Percentiles rank a stretch among this genome's conserved stretches.
Evolutionary conservation across 2,329 filamentous ascomycete species (phyloP).

Genomic region (Fusarium burgessii): DNA sequence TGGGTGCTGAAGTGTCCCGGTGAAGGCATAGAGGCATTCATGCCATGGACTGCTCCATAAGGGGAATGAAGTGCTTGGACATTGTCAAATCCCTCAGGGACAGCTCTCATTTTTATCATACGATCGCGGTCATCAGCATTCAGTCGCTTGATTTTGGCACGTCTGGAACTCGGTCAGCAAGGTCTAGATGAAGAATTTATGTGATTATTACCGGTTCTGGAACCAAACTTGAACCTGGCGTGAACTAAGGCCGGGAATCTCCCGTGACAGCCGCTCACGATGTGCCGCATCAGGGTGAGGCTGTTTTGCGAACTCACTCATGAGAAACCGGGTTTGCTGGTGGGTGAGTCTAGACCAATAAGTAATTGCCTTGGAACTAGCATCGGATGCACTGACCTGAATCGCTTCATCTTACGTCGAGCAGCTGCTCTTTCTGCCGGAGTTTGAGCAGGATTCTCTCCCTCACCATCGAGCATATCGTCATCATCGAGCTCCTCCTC

Average conservation of each 20-base stretch:
- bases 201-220: constrained; percentile 81
- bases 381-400: constrained; percentile 67
- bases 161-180: constrained; percentile 56
- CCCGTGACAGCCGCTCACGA: constrained; percentile 84
- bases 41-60: constrained; percentile 70
- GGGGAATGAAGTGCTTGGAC: constrained; percentile 76
- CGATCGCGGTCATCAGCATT: constrained; percentile 77
- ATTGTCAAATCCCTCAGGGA: constrained; percentile 78
- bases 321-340: constrained; percentile 95
- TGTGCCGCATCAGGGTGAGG: constrained; percentile 94
- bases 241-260: constrained; percentile 91
- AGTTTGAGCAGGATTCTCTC: constrained; percentile 58
- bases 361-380: constrained; percentile 44
- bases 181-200: not conserved
- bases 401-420: constrained; percentile 80
- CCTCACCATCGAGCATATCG: constrained; percentile 62
- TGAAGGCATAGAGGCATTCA: constrained; percentile 62
- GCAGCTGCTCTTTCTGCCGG: constrained; percentile 69
- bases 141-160: constrained; percentile 78
- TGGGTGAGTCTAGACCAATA: constrained; percentile 79
- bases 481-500: constrained; percentile 68
- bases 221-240: constrained; percentile 99
- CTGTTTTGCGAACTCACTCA: constrained; percentile 97
- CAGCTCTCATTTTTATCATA: constrained; percentile 78
- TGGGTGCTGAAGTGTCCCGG: constrained; percentile 62